Base-by-base conservation (phyloP, 805 yeast species). In the Ogataea glucozyma region DNA sequence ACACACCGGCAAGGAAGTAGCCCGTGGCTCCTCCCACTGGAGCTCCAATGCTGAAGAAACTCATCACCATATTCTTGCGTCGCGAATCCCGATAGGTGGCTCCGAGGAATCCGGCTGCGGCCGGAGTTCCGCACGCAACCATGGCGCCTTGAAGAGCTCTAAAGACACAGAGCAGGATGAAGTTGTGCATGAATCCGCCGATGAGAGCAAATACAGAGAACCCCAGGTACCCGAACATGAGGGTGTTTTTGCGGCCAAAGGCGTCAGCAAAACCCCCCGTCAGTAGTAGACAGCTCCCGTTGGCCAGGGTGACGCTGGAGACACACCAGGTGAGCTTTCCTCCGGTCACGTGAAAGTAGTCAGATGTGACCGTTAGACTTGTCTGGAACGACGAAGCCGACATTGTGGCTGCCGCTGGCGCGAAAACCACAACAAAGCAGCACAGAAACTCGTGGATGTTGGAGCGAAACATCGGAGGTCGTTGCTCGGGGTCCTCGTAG, bases 241-340 rank as follows among this genome's bases (percentile, higher is more conserved):
- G 57, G 6, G 72, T 60, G 14, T 62, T 60, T 41, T 64, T 71
- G 22, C 78, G 59, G n/a, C 78, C 78, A 51, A 73, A 56, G 0
- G 68, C 64, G 56, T 73, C 79, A 1, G 78, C 72, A n/a, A 74
- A 47, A 19, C 71, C 72, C 8, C 78, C 76, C 64, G 71, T 65
- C 8, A 73, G 40, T 14, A 73, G 54, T 21, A 74, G 55, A 31
- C 69, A 63, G 3, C 75, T 59, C 6, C 77, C 78, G 38, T 66
- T 65, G 4, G 75, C 73, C 11, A 73, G 57, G 36, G 60, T 59
- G 17, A 71, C 66, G 13, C 73, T 57, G 7, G 71, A 60, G 7
- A 67, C 62, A 13, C 67, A 58, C 79, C 79, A 73, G 2, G 75
- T 67, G 16, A 73, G 49, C 22, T 56, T 44, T 27, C 76, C 75